Base-by-base conservation (phyloP, 306 rosid species). In the Lupinus albus region DNA sequence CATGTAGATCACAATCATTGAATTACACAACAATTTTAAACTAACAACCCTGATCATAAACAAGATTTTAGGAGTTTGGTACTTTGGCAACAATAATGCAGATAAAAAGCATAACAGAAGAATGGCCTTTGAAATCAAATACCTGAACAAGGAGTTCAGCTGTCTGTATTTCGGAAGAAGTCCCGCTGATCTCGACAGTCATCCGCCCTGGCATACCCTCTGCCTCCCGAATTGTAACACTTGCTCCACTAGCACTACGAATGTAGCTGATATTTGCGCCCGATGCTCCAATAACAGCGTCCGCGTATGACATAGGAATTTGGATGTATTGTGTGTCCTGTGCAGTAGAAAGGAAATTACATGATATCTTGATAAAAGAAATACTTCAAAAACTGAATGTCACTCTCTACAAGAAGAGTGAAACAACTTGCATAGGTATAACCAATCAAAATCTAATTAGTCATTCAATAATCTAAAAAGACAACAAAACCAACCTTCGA, bases 281-380 rank as follows among this genome's bases (percentile, higher is more conserved):
- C 6, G 79, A 67, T 18, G 72, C 63, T 49, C 84, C 84, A 54
- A 80, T 80, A 30, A 76, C 84, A 54, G 81, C 79, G 62, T 80
- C 81, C n/a, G 81, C 81, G 68, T 54, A 80, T 50, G 78, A 76
- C 47, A 80, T 73, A 47, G 84, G 84, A 72, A 76, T 76, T 76
- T 80, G 84, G 76, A 80, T 80, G 75, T 80, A 79, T 60, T 80
- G 81, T 4, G 81, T 80, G 68, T 76, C 81, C 84, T 80, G 44
- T 58, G 63, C 14, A 51, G 21, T 1, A 30, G 21, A 72, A 16
- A 57, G 42, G 51, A 39, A 67, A 53, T 52, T 54, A 70, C 48
- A 39, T 42, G 11, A 62, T 56, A 4, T 64, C 28, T 11, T 12
- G 49, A 18, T 12, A 25, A 38, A 61, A 55, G 49, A n/a, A 33